Percentiles rank a stretch among this genome's conserved stretches.
phyloP scores from a whole-genome alignment of 805 yeast species.

The Wickerhamomyces alni region DNA sequence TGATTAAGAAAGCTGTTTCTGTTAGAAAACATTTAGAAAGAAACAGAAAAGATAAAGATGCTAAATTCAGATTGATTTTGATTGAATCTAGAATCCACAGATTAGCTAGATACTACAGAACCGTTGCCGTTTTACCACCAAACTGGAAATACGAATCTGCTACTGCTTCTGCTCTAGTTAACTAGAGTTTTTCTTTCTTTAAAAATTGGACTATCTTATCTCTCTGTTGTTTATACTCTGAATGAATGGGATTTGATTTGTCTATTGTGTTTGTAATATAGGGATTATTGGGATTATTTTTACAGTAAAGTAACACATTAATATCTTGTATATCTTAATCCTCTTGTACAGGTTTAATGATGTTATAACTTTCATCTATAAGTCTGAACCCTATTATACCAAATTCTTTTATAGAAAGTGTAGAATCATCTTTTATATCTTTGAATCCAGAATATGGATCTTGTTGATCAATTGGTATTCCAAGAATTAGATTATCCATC shows the following conservation, averaged over 20 bases:
- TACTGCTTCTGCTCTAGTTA: constrained; percentile 99
- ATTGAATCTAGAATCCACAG: constrained; percentile 99
- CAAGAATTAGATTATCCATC: constrained; percentile 11
- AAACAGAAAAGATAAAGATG: constrained; percentile 99
- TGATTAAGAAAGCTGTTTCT: constrained; percentile 98
- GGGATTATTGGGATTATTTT: no score
- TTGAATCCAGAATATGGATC: constrained; percentile 18
- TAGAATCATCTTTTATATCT: constrained; percentile 9
- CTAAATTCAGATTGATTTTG: constrained; percentile 99
- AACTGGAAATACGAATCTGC: constrained; percentile 99
- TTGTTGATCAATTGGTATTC: constrained; percentile 14
- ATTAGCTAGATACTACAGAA: constrained; percentile 99
- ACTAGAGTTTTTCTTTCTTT: constrained; percentile 46
- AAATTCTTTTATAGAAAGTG: constrained; percentile 10
- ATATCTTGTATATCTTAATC: constrained; percentile 1
- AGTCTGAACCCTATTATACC: constrained; percentile 16
- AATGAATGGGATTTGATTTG: background rate
- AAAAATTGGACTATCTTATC: constrained; percentile 6
- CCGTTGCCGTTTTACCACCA: constrained; percentile 98
- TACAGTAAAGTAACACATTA: background rate
- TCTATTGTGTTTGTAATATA: background rate
- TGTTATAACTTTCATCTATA: constrained; percentile 15
- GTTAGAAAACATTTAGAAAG: constrained; percentile 99
- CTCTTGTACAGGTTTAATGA: constrained; percentile 11
- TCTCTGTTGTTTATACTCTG: no score